A percentile compares a stretch with the other conserved stretches of the same genome.
These are phyloP conservation scores for Populus hybrid DNA, from an alignment of 441 rosid genomes.

Conservation along the genomic window DNA sequence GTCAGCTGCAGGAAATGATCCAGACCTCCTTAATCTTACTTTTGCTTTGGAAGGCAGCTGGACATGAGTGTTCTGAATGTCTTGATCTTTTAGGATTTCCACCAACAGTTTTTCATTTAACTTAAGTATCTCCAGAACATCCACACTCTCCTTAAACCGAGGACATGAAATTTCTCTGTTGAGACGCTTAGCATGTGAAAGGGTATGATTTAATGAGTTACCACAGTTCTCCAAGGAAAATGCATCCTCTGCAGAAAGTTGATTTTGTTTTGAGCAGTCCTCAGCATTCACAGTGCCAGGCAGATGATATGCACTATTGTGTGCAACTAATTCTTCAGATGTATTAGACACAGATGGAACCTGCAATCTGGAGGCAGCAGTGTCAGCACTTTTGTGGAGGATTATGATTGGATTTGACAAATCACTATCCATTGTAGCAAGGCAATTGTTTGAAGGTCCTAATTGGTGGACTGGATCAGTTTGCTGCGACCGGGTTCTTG, in stretches of 20 bases:
- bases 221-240: conserved; percentile 4
- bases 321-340: conserved; percentile 7
- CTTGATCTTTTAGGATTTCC: conserved; percentile 47
- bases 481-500: conserved; percentile 20
- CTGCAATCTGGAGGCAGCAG: conserved; percentile 14
- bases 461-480: conserved; percentile 21
- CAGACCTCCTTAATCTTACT: conserved; percentile 55
- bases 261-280: conserved; percentile 7
- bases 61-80: conserved; percentile 28
- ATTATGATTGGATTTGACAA: conserved; percentile 47
- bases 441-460: conserved; percentile 23
- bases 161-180: conserved; percentile 15
- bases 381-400: conserved; percentile 35
- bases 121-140: conserved; percentile 49
- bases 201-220: neutral
- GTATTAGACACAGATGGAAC: conserved; percentile 17
- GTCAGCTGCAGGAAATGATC: conserved; percentile 65
- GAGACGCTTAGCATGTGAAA: conserved; percentile 22
- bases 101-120: conserved; percentile 32
- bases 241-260: conserved; percentile 16
- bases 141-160: too few species aligned
- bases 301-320: neutral
- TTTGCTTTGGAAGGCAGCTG: conserved; percentile 26
- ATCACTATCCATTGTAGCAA: conserved; percentile 15
- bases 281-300: neutral